These are phyloP conservation scores for Skeletonema potamos DNA, from an alignment of 108 stramenopile genomes.

Conservation along the genomic window DNA sequence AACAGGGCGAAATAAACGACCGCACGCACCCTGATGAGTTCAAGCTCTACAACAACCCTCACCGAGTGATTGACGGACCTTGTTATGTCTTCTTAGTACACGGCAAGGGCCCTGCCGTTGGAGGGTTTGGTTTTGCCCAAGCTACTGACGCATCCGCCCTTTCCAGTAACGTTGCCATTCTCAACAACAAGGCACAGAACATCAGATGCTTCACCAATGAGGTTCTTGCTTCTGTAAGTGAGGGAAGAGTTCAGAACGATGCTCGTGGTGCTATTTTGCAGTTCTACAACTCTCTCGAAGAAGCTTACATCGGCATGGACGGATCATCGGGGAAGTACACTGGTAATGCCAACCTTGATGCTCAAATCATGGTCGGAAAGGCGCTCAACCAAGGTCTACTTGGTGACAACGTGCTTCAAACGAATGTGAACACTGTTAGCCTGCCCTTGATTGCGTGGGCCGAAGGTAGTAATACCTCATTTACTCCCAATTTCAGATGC, in stretches of 20 bases:
- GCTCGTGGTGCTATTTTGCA: conserved; percentile 13
- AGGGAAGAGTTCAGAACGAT: conserved; percentile 5
- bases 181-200: conserved; percentile 7
- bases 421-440: not conserved
- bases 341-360: conserved; percentile 8
- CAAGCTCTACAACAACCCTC: not conserved
- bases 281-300: not conserved
- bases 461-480: not conserved
- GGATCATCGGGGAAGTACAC: not conserved
- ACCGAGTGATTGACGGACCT: conserved; percentile 24
- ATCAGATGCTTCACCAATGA: conserved; percentile 17
- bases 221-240: conserved; percentile 1
- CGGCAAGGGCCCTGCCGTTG: conserved; percentile 26
- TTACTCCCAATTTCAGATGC: conserved; percentile 3
- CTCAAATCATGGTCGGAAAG: conserved; percentile 14
- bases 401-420: not conserved
- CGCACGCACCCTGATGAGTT: conserved; percentile 1
- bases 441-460: not conserved
- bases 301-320: not conserved
- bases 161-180: not conserved
- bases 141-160: not conserved
- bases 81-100: conserved; percentile 27
- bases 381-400: not conserved
- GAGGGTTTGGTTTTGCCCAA: conserved; percentile 3
- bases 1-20: not conserved